These are phyloP conservation scores for Diddensiella caesifluorescens DNA, from an alignment of 805 yeast genomes.

Conservation along the genomic window DNA sequence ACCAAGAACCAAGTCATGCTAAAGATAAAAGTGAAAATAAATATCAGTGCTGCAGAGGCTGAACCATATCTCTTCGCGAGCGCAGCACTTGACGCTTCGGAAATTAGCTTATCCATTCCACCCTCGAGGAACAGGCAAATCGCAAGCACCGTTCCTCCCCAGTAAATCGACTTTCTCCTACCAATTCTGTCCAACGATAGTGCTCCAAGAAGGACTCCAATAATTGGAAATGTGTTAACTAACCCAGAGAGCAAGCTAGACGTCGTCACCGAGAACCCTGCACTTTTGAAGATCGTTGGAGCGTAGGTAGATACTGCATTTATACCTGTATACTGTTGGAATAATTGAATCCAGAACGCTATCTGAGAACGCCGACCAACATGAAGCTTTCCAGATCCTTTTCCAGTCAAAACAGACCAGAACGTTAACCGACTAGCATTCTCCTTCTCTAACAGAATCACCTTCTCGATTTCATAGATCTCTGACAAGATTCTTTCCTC, in stretches of 20 bases:
- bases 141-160: slow-evolving; percentile 4
- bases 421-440: slow-evolving; percentile 2
- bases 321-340: slow-evolving; percentile 15
- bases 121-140: slow-evolving; percentile 2
- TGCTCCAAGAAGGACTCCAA: slow-evolving; percentile 6
- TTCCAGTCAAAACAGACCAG: slow-evolving; percentile 10
- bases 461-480: slow-evolving; percentile 7
- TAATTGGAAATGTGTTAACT: slow-evolving; percentile 1
- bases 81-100: neutral
- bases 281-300: slow-evolving; percentile 40
- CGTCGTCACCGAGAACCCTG: slow-evolving; percentile 6
- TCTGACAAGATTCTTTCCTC: slow-evolving; percentile 4
- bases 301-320: slow-evolving; percentile 41
- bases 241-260: slow-evolving; percentile 9
- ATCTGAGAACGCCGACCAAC: slow-evolving; percentile 22
- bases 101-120: neutral
- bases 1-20: slow-evolving; percentile 10
- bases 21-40: slow-evolving; percentile 9
- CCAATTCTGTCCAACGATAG: slow-evolving; percentile 4
- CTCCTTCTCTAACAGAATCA: slow-evolving; percentile 2
- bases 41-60: slow-evolving; percentile 9
- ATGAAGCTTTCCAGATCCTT: slow-evolving; percentile 9
- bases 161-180: neutral
- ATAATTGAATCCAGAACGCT: slow-evolving; percentile 34
- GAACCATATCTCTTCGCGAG: neutral